Evolutionary conservation across 2,329 filamentous ascomycete genomes (phyloP).

Genomic region (Fusarium oxysporum): DNA sequence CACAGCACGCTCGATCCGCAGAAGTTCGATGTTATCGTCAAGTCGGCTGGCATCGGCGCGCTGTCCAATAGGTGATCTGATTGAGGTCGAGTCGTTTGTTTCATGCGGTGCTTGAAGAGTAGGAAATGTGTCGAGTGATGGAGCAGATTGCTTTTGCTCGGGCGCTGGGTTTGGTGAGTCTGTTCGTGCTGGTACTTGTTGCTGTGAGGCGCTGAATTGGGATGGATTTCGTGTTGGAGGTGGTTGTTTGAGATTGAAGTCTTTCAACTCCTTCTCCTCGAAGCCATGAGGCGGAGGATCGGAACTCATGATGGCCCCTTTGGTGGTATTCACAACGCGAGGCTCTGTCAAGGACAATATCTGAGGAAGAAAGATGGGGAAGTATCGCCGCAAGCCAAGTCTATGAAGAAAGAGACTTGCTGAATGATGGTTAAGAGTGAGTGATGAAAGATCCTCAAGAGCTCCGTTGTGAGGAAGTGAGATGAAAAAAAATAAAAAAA

Average conservation of each 20-base stretch:
- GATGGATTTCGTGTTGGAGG: slow-evolving; percentile 32
- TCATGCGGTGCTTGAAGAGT: slow-evolving; percentile 46
- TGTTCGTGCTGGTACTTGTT: slow-evolving; percentile 7
- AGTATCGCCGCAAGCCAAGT: background rate
- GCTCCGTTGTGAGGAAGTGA: slow-evolving; percentile 5
- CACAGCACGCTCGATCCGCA: slow-evolving; percentile 60
- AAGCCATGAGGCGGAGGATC: slow-evolving; percentile 29
- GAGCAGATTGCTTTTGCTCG: slow-evolving; percentile 42
- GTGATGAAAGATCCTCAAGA: slow-evolving; percentile 30
- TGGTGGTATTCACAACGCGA: slow-evolving; percentile 1
- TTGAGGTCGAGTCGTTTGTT: slow-evolving; percentile 35
- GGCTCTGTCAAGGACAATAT: background rate
- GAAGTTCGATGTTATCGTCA: slow-evolving; percentile 62
- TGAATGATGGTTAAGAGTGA: slow-evolving; percentile 24
- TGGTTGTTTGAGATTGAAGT: slow-evolving; percentile 34
- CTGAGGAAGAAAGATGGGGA: background rate
- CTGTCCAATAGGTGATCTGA: slow-evolving; percentile 43
- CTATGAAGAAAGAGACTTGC: slow-evolving; percentile 1
- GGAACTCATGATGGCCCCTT: slow-evolving; percentile 32
- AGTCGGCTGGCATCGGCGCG: slow-evolving; percentile 54
- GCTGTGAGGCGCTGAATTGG: slow-evolving; percentile 13
- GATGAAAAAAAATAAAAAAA: slow-evolving; percentile 26
- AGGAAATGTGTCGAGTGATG: slow-evolving; percentile 49
- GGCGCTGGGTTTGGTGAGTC: slow-evolving; percentile 2
- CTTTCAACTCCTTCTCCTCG: slow-evolving; percentile 32